These are phyloP conservation scores for Cajanus cajan DNA, from an alignment of 306 rosid species.

Conservation along the genomic window DNA sequence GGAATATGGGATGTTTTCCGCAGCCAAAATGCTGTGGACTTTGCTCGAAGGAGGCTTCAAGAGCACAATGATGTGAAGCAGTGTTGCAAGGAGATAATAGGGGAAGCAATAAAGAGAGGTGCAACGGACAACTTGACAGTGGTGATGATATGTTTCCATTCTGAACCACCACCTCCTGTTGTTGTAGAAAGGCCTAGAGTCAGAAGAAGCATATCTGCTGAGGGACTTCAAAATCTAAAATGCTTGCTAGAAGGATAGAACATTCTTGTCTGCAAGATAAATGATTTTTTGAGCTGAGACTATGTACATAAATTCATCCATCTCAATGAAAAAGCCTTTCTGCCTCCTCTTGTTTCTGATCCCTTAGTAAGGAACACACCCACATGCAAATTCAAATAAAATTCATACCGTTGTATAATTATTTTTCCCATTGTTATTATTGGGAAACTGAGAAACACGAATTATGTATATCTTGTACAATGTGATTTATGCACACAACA, in stretches of 20 bases:
- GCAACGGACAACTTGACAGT: constrained; percentile 80
- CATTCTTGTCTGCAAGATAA: constrained; percentile 14
- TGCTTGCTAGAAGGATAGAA: constrained; percentile 49
- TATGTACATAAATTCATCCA: constrained; percentile 46
- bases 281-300: constrained; percentile 21
- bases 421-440: constrained; percentile 17
- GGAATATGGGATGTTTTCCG: constrained; percentile 90
- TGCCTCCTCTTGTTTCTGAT: constrained; percentile 18
- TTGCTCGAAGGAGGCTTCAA: constrained; percentile 74
- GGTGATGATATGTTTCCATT: constrained; percentile 78
- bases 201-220: constrained; percentile 82
- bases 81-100: constrained; percentile 82
- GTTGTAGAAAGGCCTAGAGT: constrained; percentile 61
- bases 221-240: constrained; percentile 79
- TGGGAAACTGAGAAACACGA: constrained; percentile 22
- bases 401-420: constrained; percentile 12
- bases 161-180: constrained; percentile 69
- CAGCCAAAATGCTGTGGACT: constrained; percentile 81
- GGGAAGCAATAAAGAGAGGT: constrained; percentile 73
- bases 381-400: constrained; percentile 31
- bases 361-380: constrained; percentile 23
- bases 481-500: constrained; percentile 26
- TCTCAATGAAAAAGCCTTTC: constrained; percentile 15
- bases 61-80: constrained; percentile 80
- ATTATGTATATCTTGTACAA: constrained; percentile 18